Evolutionary conservation across 306 rosid genomes (phyloP).

Genomic region (Ceratonia siliqua): DNA sequence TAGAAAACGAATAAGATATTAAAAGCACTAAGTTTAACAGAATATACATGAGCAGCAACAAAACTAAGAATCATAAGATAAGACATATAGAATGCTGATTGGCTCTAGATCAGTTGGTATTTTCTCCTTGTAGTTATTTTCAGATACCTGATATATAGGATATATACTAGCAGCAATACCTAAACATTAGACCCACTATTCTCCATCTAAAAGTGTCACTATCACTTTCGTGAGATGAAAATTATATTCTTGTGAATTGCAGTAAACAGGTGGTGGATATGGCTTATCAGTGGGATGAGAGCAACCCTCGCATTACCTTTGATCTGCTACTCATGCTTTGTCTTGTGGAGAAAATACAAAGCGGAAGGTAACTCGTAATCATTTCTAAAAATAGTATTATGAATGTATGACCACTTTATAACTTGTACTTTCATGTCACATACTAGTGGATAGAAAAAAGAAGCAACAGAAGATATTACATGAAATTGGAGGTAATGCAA

Average conservation of each 20-base stretch:
- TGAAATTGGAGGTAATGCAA: slow-evolving; percentile 26
- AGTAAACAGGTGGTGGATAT: slow-evolving; percentile 38
- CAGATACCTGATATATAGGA: not conserved
- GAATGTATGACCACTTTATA: not conserved
- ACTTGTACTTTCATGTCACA: not conserved
- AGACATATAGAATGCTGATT: not conserved
- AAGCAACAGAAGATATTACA: not conserved
- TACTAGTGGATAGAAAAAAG: slow-evolving; percentile 1
- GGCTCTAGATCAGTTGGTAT: not conserved
- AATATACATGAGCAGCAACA: not conserved
- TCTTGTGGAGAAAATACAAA: slow-evolving; percentile 11
- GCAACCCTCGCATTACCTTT: not conserved
- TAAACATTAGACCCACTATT: not conserved
- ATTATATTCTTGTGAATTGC: not conserved
- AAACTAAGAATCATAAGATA: not conserved
- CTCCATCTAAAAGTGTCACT: not conserved
- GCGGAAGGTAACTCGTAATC: slow-evolving; percentile 8
- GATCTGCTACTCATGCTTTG: slow-evolving; percentile 5
- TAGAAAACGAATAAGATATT: not conserved
- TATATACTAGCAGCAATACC: too few relatives aligned
- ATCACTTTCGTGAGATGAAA: not conserved
- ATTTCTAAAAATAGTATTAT: not conserved
- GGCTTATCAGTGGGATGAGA: slow-evolving; percentile 30
- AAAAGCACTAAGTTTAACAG: not conserved
- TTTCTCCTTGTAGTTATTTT: not conserved